A percentile compares a stretch with the other conserved stretches of the same genome.
phyloP scores from a whole-genome alignment of 371 early-diverging fungal genomes.

The Globomyces sp. region DNA sequence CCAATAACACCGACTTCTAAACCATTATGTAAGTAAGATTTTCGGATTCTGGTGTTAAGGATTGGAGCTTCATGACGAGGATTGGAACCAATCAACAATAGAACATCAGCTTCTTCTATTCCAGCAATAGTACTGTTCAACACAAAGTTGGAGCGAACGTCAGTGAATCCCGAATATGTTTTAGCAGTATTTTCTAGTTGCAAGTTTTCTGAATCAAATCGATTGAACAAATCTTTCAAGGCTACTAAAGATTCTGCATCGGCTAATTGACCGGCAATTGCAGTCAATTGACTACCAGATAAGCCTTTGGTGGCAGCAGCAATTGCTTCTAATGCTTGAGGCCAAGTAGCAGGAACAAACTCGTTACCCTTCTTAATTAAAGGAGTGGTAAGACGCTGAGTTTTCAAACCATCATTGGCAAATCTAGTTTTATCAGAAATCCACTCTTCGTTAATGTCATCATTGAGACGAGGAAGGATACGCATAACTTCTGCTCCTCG shows the following conservation, averaged over 20 bases:
- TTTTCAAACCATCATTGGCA: slow-evolving; percentile 92
- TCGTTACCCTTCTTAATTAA: slow-evolving; percentile 81
- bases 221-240: slow-evolving; percentile 91
- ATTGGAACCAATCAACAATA: slow-evolving; percentile 91
- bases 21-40: slow-evolving; percentile 82
- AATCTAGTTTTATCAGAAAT: slow-evolving; percentile 97
- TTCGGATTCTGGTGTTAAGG: slow-evolving; percentile 92
- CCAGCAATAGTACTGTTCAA: slow-evolving; percentile 83
- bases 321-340: slow-evolving; percentile 77
- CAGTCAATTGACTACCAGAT: slow-evolving; percentile 62
- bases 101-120: slow-evolving; percentile 88
- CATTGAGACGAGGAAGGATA: slow-evolving; percentile 90
- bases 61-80: slow-evolving; percentile 96
- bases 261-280: slow-evolving; percentile 91
- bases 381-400: slow-evolving; percentile 91
- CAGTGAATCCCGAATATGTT: slow-evolving; percentile 59
- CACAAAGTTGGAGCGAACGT: slow-evolving; percentile 88
- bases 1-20: slow-evolving; percentile 85
- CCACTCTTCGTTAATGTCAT: slow-evolving; percentile 98
- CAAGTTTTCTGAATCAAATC: slow-evolving; percentile 80
- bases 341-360: slow-evolving; percentile 85
- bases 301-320: slow-evolving; percentile 64
- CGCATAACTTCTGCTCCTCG: slow-evolving; percentile 97
- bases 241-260: slow-evolving; percentile 80
- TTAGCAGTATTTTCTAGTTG: slow-evolving; percentile 66